Evolutionary conservation across 306 rosid genomes (phyloP).

Genomic region (Carpinus viminea): DNA sequence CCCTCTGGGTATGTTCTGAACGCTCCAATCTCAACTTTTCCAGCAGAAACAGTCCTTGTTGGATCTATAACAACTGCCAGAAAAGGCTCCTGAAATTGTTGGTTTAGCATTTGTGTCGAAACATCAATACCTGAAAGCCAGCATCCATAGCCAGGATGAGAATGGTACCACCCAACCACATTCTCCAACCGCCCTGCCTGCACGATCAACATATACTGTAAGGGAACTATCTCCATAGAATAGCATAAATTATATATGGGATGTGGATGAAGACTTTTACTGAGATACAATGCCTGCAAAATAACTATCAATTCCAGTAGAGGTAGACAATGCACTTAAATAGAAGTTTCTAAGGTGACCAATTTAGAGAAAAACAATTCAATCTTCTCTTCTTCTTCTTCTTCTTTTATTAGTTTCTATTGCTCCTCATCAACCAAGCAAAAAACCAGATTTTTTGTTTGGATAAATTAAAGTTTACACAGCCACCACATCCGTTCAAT

Average conservation of each 20-base stretch:
- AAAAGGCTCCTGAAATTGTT: conserved; percentile 92
- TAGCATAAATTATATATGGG: not conserved
- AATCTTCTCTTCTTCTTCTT: not conserved
- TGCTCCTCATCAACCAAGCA: not conserved
- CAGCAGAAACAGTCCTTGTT: conserved; percentile 89
- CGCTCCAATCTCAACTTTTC: conserved; percentile 98
- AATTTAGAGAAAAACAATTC: not conserved
- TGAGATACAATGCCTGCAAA: not conserved
- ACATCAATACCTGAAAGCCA: conserved; percentile 99
- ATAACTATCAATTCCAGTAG: not conserved
- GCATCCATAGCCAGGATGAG: conserved; percentile 98
- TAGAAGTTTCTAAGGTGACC: not conserved
- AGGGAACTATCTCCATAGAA: conserved; percentile 1
- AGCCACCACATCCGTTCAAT: too few relatives aligned
- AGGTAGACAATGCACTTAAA: not conserved
- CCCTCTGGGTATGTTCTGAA: conserved; percentile 98
- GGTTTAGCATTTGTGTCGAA: conserved; percentile 92
- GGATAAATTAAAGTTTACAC: too few relatives aligned
- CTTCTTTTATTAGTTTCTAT: not conserved
- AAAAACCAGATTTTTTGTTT: not conserved
- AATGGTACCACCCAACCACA: conserved; percentile 98
- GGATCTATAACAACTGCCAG: conserved; percentile 96
- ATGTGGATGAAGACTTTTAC: not conserved
- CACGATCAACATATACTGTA: conserved; percentile 13
- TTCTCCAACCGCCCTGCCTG: conserved; percentile 94